phyloP scores from a whole-genome alignment of 1,284 basidiomycete genomes.

The Mycocalia duriaeana region DNA sequence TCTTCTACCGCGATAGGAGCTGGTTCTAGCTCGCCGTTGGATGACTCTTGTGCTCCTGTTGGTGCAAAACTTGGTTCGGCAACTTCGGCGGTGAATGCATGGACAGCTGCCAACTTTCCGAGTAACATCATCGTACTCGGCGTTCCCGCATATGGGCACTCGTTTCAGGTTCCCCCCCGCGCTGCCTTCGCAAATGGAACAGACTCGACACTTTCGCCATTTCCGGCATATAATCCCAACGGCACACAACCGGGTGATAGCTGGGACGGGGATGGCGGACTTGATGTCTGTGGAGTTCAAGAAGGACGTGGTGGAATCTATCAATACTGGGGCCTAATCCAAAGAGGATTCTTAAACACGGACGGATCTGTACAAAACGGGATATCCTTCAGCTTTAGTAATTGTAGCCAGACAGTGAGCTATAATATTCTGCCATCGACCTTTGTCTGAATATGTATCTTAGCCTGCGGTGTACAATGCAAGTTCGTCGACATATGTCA shows the following conservation, averaged over 20 bases:
- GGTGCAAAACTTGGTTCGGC: slow-evolving; percentile 70
- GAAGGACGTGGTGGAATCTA: slow-evolving; percentile 43
- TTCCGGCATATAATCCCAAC: slow-evolving; percentile 44
- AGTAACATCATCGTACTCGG: slow-evolving; percentile 64
- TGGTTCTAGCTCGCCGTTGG: slow-evolving; percentile 82
- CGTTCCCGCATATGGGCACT: slow-evolving; percentile 74
- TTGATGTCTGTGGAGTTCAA: slow-evolving; percentile 50
- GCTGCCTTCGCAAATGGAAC: slow-evolving; percentile 29
- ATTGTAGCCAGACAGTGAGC: slow-evolving; percentile 66
- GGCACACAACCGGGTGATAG: slow-evolving; percentile 47
- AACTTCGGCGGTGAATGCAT: slow-evolving; percentile 64
- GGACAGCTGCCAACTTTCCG: slow-evolving; percentile 80
- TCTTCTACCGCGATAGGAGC: slow-evolving; percentile 45
- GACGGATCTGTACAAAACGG: slow-evolving; percentile 46
- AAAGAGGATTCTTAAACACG: slow-evolving; percentile 44
- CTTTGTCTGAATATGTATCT: slow-evolving; percentile 6
- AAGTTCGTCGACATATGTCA: slow-evolving; percentile 46
- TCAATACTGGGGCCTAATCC: slow-evolving; percentile 57
- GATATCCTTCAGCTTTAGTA: slow-evolving; percentile 51
- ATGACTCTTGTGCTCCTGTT: slow-evolving; percentile 66
- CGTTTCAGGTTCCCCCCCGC: slow-evolving; percentile 38
- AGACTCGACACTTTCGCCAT: slow-evolving; percentile 33
- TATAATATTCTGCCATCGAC: slow-evolving; percentile 3
- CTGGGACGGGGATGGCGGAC: slow-evolving; percentile 44
- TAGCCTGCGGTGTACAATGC: slow-evolving; percentile 64